These are phyloP conservation scores for Lasiodiplodia sp. DNA, from an alignment of 2,329 filamentous ascomycete genomes.

Conservation along the genomic window DNA sequence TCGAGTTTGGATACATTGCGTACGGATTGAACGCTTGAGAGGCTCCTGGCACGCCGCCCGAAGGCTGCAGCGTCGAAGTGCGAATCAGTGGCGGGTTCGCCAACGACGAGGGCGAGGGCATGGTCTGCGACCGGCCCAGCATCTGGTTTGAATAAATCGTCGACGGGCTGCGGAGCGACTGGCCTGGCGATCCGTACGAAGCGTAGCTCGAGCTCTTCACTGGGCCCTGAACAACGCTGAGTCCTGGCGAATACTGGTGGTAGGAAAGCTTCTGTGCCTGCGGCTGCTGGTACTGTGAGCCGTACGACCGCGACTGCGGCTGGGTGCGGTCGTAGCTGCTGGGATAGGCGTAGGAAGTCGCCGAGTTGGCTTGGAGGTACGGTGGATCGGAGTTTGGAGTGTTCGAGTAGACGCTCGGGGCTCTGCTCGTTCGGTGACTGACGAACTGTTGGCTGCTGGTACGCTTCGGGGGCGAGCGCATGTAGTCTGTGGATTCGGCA, in stretches of 20 bases:
- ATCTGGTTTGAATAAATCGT: conserved; percentile 31
- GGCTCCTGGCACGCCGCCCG: conserved; percentile 40
- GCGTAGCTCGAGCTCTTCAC: conserved; percentile 39
- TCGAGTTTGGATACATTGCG: conserved; percentile 76
- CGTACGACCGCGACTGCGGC: conserved; percentile 33
- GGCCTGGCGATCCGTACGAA: conserved; percentile 27
- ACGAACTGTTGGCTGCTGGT: conserved; percentile 54
- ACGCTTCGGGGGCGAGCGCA: conserved; percentile 58
- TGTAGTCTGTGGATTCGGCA: conserved; percentile 55
- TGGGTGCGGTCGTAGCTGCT: conserved; percentile 50
- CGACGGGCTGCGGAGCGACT: conserved; percentile 35
- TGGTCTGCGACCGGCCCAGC: conserved; percentile 49
- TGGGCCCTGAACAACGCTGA: conserved; percentile 31
- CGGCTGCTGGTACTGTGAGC: conserved; percentile 27
- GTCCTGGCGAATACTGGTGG: conserved; percentile 32
- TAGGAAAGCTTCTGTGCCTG: conserved; percentile 31
- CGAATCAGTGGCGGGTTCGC: conserved; percentile 65
- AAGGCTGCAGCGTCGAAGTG: conserved; percentile 70
- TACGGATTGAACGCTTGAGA: conserved; percentile 70
- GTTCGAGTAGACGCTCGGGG: conserved; percentile 40
- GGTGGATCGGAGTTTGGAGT: conserved; percentile 44
- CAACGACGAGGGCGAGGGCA: conserved; percentile 53
- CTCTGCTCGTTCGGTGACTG: conserved; percentile 15
- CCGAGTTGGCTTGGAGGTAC: conserved; percentile 46
- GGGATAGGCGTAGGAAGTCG: conserved; percentile 44